phyloP scores from a whole-genome alignment of 306 rosid genomes.

The Castanea mollissima region DNA sequence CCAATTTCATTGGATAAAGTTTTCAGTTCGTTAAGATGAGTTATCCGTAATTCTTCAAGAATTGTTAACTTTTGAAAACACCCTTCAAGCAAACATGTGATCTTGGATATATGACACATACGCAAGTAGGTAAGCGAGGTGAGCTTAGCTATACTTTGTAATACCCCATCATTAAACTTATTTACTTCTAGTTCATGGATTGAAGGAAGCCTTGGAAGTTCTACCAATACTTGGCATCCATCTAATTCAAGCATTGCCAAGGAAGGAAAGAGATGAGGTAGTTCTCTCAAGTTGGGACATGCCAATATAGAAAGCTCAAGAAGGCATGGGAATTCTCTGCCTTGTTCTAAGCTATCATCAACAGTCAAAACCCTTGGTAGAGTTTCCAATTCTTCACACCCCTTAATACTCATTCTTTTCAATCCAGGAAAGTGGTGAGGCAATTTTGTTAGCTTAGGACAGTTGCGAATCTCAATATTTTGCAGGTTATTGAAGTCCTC shows the following conservation, averaged over 20 bases:
- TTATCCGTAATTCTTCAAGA: conserved; percentile 29
- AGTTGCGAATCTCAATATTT: background rate
- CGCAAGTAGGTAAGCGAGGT: conserved; percentile 26
- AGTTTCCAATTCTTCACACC: conserved; percentile 25
- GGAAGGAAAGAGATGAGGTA: conserved; percentile 27
- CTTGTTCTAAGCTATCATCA: background rate
- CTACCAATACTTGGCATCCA: conserved; percentile 23
- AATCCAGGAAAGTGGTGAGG: too few relatives aligned
- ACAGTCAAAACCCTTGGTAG: conserved; percentile 12
- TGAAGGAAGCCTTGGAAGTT: conserved; percentile 29
- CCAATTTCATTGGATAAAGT: conserved; percentile 27
- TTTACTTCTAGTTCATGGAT: conserved; percentile 24
- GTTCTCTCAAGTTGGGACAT: conserved; percentile 28
- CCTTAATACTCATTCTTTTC: conserved; percentile 18
- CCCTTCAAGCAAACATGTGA: conserved; percentile 16
- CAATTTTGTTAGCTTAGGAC: too few relatives aligned
- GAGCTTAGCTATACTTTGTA: conserved; percentile 15
- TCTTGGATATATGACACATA: conserved; percentile 19
- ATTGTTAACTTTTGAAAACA: conserved; percentile 16
- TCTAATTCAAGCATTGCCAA: conserved; percentile 20
- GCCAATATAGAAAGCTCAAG: conserved; percentile 22
- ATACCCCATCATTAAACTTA: background rate
- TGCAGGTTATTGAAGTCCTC: conserved; percentile 18
- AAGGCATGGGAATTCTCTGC: conserved; percentile 29
- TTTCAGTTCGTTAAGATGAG: conserved; percentile 17